These are phyloP conservation scores for Polytrichum formosum DNA, from an alignment of 225 moss, liverwort and hornwort genomes.

Conservation along the genomic window DNA sequence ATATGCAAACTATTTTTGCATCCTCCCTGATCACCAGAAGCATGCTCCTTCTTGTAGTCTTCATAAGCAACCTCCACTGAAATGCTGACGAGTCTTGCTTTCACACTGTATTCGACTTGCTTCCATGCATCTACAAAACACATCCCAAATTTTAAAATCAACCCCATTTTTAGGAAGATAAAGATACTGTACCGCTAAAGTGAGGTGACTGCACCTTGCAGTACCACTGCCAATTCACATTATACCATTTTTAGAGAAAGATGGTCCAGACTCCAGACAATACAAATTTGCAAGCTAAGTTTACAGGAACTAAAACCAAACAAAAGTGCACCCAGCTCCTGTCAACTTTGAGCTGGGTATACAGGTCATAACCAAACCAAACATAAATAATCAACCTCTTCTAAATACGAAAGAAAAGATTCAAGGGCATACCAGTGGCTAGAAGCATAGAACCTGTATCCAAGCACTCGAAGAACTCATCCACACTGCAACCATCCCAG, in stretches of 20 bases:
- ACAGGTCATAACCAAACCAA: too few species aligned
- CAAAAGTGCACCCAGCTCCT: too few species aligned
- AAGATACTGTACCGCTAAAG: too few species aligned
- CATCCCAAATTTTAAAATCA: conserved; percentile 7
- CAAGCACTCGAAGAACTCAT: conserved; percentile 98
- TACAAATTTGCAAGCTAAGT: too few species aligned
- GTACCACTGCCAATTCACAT: too few species aligned
- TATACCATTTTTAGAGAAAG: not conserved
- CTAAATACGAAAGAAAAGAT: not conserved
- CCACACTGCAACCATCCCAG: conserved; percentile 66
- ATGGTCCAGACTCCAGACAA: too few species aligned
- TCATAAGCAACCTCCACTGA: conserved; percentile 60
- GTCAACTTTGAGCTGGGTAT: too few species aligned
- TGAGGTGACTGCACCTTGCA: too few species aligned
- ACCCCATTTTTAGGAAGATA: not conserved
- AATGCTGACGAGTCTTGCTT: conserved; percentile 66
- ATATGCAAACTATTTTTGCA: conserved; percentile 57
- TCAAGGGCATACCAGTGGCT: conserved; percentile 51
- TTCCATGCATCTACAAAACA: conserved; percentile 62
- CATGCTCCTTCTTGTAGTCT: conserved; percentile 19
- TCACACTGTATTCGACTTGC: conserved; percentile 93
- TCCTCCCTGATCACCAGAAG: conserved; percentile 11
- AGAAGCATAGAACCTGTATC: conserved; percentile 83
- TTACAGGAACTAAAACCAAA: too few species aligned
- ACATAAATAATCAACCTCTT: not conserved